phyloP scores from a whole-genome alignment of 345 rosid genomes.

The Hibiscus syriacus region DNA sequence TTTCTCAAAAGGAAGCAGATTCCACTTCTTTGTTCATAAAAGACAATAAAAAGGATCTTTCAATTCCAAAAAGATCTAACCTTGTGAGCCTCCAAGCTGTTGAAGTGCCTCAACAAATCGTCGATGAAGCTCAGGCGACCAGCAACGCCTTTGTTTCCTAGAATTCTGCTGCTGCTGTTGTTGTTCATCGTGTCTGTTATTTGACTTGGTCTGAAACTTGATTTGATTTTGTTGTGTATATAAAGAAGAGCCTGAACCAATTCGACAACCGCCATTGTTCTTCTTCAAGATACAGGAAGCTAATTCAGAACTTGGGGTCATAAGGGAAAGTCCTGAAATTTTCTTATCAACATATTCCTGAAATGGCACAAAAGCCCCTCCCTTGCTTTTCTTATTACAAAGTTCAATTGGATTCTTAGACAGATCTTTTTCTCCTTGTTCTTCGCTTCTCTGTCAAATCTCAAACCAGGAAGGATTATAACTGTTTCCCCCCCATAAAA shows the following conservation, averaged over 20 bases:
- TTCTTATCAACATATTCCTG: constrained; percentile 14
- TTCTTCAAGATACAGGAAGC: constrained; percentile 13
- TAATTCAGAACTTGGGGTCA: constrained; percentile 29
- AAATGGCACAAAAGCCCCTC: constrained; percentile 38
- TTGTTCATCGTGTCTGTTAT: not conserved
- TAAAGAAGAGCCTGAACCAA: constrained; percentile 12
- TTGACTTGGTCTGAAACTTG: constrained; percentile 18
- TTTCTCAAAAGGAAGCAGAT: constrained; percentile 1
- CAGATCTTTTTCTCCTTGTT: constrained; percentile 7
- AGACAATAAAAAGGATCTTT: not conserved
- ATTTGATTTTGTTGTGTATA: too few species aligned
- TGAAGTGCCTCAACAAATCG: too few species aligned
- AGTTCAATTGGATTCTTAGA: not conserved
- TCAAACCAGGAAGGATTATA: not conserved
- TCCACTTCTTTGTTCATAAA: constrained; percentile 6
- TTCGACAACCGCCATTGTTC: constrained; percentile 3
- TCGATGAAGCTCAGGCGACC: constrained; percentile 81
- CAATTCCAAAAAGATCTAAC: too few species aligned
- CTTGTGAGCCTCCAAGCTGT: constrained; percentile 65
- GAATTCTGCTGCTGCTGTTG: constrained; percentile 22
- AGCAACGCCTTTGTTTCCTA: constrained; percentile 69
- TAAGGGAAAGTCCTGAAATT: constrained; percentile 29
- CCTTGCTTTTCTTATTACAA: constrained; percentile 7
- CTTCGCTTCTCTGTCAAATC: not conserved
- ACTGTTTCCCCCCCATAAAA: not conserved